Percentiles rank a stretch among this genome's conserved stretches.
Evolutionary conservation across 768 basidiomycete species (phyloP).

Genomic region (Amanita thiersii): DNA sequence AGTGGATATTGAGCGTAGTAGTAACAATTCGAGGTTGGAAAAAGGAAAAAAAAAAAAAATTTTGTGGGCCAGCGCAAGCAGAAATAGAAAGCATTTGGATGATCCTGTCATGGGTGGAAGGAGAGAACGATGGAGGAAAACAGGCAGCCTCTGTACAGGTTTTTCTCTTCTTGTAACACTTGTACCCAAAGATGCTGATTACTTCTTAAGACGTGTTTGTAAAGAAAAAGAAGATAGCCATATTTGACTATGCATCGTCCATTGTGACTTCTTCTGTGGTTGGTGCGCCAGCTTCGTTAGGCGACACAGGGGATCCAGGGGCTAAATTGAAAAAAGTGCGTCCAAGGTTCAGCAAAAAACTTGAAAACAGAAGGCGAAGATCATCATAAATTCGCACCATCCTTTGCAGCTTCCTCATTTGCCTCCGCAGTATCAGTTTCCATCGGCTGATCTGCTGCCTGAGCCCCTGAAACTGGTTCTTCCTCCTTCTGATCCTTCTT

Average conservation of each 20-base stretch:
- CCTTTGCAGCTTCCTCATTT: background rate
- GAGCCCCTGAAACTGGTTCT: background rate
- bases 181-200: no score
- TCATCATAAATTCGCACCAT: constrained; percentile 2
- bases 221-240: background rate
- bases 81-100: no score
- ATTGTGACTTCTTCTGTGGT: constrained; percentile 1
- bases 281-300: background rate
- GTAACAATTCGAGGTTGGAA: no score
- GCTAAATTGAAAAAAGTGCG: constrained; percentile 1
- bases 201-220: no score
- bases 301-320: constrained; percentile 3
- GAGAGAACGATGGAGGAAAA: no score
- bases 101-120: no score
- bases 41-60: no score
- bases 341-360: constrained; percentile 3
- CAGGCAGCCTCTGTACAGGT: no score
- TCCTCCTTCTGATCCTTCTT: background rate
- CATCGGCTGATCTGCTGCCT: constrained; percentile 1
- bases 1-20: no score
- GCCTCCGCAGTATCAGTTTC: background rate
- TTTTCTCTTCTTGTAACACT: no score
- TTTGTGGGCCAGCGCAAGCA: no score
- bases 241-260: constrained; percentile 1
- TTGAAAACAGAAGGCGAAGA: background rate